Base-by-base conservation (phyloP, 1,284 basidiomycete genomes). In the Cryptococcus sp. region DNA sequence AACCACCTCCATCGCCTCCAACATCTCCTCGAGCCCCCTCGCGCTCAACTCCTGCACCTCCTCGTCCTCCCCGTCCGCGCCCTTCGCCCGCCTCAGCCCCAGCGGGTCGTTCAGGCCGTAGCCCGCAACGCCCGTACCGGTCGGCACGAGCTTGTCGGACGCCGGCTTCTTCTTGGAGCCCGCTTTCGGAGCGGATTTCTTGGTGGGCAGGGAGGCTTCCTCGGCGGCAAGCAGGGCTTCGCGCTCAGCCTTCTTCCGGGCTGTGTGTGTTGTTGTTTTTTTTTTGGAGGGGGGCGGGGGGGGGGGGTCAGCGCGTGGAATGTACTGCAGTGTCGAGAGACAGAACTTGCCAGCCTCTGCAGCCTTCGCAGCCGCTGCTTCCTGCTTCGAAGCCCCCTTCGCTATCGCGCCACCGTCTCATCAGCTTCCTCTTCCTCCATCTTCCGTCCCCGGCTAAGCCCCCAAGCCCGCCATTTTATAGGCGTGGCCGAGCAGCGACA, bases 1-100 rank as follows among this genome's bases (percentile, higher is more conserved):
- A 12, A 95, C 91, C 2, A 95, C 82, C 57, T 89, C 87, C 66
- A 98, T 78, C 58, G 96, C 82, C 76, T 96, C 94, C 48, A 98
- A 76, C 9, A 91, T 92, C 71, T 93, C 89, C 71, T 98, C 94
- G 54, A 98, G 83, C 13, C 92, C 94, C 20, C 87, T 88, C 6
- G 94, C 95, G 12, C 84, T 77, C 75, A 84, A 90, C 69, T 85
- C 86, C 75, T 89, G 84, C 11, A 82, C 76, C 56, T 82, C 80
- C 57, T 79, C 79, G n/a, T 58, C 57, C 37, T 71, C 67, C 6
- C 58, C 66, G 52, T 66, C 65, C n/a, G 49, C 56, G 12, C 59
- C 61, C 53, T 59, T 64, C 18, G 53, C 54, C 53, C 62, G 69
- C 21, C 39, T 86, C 85, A 57, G 85, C 84, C 18, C 88, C 84